These are phyloP conservation scores for Ceratocystis huliohia DNA, from an alignment of 2,329 filamentous ascomycete genomes.

Conservation along the genomic window DNA sequence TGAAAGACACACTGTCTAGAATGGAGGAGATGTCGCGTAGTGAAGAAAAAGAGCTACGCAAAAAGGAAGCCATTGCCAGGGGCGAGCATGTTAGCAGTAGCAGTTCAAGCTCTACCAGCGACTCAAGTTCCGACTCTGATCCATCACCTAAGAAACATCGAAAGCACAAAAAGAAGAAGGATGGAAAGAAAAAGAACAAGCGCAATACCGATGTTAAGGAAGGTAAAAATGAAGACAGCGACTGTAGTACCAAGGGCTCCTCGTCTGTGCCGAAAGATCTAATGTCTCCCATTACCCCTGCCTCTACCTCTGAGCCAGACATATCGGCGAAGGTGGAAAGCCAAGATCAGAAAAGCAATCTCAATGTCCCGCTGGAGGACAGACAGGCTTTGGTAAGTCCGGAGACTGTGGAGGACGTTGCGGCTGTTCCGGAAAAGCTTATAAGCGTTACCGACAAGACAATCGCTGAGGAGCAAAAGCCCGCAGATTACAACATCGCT, in stretches of 20 bases:
- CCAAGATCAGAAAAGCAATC: background rate
- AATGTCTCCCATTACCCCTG: conserved; percentile 1
- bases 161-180: conserved; percentile 7
- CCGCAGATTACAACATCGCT: background rate
- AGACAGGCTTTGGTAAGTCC: background rate
- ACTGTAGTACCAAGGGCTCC: background rate
- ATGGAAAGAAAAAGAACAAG: background rate
- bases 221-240: background rate
- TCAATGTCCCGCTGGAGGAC: background rate
- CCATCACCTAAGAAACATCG: background rate
- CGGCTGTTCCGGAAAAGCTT: background rate
- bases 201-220: background rate
- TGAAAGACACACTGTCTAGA: conserved; percentile 6
- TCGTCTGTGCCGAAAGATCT: conserved; percentile 1
- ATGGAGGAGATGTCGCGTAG: background rate
- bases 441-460: background rate
- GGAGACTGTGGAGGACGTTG: background rate
- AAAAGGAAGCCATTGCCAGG: background rate
- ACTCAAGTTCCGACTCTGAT: background rate
- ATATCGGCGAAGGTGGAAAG: background rate
- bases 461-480: background rate
- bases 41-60: conserved; percentile 8
- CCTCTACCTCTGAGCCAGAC: conserved; percentile 7
- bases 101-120: background rate
- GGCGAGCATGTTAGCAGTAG: conserved; percentile 5